Evolutionary conservation across 2,329 filamentous ascomycete genomes (phyloP).

Genomic region (Microthyrium microscopicum): DNA sequence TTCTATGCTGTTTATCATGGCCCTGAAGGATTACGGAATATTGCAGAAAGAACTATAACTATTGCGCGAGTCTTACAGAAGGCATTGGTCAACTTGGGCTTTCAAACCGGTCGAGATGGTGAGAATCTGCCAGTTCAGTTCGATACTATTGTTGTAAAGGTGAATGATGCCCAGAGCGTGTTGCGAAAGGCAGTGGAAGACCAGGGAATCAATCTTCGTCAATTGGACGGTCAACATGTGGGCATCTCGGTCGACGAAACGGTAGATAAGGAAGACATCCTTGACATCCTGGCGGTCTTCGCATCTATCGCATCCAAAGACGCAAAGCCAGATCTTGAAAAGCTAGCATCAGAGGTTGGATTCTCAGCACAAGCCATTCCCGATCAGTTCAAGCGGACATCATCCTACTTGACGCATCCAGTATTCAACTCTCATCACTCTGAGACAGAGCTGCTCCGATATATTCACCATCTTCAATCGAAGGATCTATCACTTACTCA

Average conservation of each 20-base stretch:
- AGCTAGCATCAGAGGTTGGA: conserved; percentile 12
- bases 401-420: conserved; percentile 67
- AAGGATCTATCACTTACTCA: conserved; percentile 89
- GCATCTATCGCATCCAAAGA: conserved; percentile 23
- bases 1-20: conserved; percentile 93
- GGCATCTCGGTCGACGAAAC: conserved; percentile 70
- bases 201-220: conserved; percentile 44
- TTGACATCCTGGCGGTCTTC: conserved; percentile 41
- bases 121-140: conserved; percentile 47
- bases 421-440: conserved; percentile 94
- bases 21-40: conserved; percentile 63
- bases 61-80: conserved; percentile 54
- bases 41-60: conserved; percentile 61
- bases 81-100: conserved; percentile 45
- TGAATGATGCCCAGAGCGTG: conserved; percentile 34
- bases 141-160: conserved; percentile 60
- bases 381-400: conserved; percentile 48
- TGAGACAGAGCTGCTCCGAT: conserved; percentile 83
- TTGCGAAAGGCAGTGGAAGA: conserved; percentile 34
- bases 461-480: conserved; percentile 83
- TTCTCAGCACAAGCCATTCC: conserved; percentile 27
- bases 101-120: conserved; percentile 42
- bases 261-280: conserved; percentile 37
- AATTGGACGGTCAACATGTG: conserved; percentile 42
- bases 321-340: conserved; percentile 13